phyloP scores from a whole-genome alignment of 768 basidiomycete species.

The Rhizopogon sp. region DNA sequence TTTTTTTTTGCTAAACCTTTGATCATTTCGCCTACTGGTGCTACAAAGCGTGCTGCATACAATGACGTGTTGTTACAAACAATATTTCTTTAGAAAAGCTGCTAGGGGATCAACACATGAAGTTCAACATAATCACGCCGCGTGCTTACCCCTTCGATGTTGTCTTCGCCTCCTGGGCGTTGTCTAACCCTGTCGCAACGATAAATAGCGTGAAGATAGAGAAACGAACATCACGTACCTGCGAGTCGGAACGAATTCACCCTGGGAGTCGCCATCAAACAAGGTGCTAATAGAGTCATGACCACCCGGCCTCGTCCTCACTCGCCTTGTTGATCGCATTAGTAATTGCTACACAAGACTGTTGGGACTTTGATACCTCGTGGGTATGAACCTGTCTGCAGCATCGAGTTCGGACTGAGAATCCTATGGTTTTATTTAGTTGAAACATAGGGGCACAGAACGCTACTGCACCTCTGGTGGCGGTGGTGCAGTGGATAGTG shows the following conservation, averaged over 20 bases:
- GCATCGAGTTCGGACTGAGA: background rate
- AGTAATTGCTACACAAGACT: background rate
- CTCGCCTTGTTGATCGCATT: constrained; percentile 19
- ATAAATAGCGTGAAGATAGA: background rate
- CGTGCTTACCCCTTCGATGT: constrained; percentile 38
- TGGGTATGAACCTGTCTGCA: constrained; percentile 34
- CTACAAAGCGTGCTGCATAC: background rate
- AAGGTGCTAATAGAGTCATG: constrained; percentile 26
- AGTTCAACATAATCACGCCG: constrained; percentile 1
- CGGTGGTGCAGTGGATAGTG: constrained; percentile 52
- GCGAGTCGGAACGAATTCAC: constrained; percentile 65
- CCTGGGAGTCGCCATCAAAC: constrained; percentile 38
- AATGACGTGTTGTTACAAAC: background rate
- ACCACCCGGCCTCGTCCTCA: constrained; percentile 28
- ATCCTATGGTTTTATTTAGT: background rate
- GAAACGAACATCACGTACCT: constrained; percentile 33
- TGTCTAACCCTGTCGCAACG: constrained; percentile 49
- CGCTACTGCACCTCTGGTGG: constrained; percentile 11
- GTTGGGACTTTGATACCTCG: constrained; percentile 32
- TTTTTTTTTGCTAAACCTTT: too few species aligned
- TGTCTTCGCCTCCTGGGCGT: constrained; percentile 63
- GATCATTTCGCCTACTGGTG: background rate
- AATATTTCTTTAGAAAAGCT: constrained; percentile 22
- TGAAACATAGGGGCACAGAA: background rate
- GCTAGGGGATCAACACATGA: constrained; percentile 1